Conservation (phyloP, 163 green algal genomes). For the Prototheca wickerhamii region DNA sequence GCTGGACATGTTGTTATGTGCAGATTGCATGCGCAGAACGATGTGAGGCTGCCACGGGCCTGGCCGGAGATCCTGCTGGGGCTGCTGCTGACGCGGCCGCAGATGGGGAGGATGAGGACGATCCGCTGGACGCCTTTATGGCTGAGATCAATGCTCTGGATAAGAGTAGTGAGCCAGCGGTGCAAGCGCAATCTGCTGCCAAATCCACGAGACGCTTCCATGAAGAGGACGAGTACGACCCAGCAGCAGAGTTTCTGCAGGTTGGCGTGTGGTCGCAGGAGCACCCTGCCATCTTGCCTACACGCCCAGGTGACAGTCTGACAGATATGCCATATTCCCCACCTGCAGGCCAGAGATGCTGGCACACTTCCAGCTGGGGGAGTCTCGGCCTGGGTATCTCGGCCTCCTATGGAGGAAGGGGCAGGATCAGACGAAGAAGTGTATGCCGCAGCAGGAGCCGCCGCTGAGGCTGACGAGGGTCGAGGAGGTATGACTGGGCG, state of each 20-base stretch:
- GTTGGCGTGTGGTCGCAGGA: no score
- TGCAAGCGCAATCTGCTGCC: no score
- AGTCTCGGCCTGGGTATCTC: conserved; percentile 8
- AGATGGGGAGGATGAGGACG: conserved; percentile 27
- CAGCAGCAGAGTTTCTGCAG: conserved; percentile 25
- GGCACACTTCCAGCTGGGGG: not conserved
- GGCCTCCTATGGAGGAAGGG: conserved; percentile 11
- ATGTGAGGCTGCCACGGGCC: no score
- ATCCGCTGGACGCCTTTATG: conserved; percentile 83
- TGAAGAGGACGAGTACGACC: conserved; percentile 13
- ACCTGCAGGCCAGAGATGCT: not conserved
- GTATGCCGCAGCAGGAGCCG: conserved; percentile 50
- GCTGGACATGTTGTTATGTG: no score
- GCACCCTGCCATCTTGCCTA: no score
- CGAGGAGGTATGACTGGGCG: conserved; percentile 14
- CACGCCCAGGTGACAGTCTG: no score
- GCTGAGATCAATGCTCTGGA: conserved; percentile 51
- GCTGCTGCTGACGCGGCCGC: not conserved
- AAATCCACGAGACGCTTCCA: no score
- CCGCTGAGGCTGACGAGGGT: conserved; percentile 9
- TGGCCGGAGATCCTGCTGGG: conserved; percentile 1
- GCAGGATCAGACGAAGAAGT: conserved; percentile 67
- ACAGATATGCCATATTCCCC: no score
- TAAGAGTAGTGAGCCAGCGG: no score
- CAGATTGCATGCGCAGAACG: no score